These are phyloP conservation scores for Gossypium schwendimanii DNA, from an alignment of 441 rosid genomes.

Conservation along the genomic window DNA sequence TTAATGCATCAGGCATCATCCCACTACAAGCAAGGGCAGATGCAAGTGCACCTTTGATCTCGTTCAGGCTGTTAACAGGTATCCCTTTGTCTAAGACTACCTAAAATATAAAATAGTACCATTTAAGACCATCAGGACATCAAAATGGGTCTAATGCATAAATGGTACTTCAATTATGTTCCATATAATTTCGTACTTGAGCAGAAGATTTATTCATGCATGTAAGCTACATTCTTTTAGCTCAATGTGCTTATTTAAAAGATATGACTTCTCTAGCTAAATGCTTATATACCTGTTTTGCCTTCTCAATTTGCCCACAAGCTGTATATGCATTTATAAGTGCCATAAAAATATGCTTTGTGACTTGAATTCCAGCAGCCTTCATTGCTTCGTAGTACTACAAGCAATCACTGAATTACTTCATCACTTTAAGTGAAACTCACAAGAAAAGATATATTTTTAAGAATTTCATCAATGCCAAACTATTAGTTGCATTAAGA, in stretches of 20 bases:
- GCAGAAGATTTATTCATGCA: not conserved
- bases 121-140: not conserved
- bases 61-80: constrained; percentile 36
- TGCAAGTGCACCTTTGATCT: constrained; percentile 66
- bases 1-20: constrained; percentile 57
- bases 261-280: not conserved
- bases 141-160: constrained; percentile 2
- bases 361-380: constrained; percentile 31
- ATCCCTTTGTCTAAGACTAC: constrained; percentile 41
- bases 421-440: not conserved
- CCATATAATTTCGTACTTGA: not conserved
- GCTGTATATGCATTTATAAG: constrained; percentile 66
- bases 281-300: constrained; percentile 56
- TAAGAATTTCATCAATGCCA: not conserved
- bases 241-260: not conserved
- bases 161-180: not conserved
- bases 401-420: constrained; percentile 19
- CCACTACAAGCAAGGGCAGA: constrained; percentile 70
- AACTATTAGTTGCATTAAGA: not conserved
- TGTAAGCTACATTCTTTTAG: not conserved
- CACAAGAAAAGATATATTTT: not conserved
- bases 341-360: constrained; percentile 58
- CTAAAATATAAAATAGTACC: constrained; percentile 32
- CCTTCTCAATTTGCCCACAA: constrained; percentile 70
- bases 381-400: constrained; percentile 56